phyloP scores from a whole-genome alignment of 805 yeast species.

The Scheffersomyces spartinae region DNA sequence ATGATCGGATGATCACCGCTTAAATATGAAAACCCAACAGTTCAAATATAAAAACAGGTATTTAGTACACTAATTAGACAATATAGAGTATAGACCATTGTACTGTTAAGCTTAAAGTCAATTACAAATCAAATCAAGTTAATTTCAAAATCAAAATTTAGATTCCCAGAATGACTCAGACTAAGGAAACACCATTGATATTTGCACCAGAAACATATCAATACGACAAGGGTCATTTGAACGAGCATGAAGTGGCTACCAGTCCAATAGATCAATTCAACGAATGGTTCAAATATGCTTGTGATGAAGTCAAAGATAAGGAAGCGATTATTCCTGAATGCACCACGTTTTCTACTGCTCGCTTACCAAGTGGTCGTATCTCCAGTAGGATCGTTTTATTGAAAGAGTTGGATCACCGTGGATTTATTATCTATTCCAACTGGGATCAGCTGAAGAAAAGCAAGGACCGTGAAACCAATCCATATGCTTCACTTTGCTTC shows the following conservation, averaged over 20 bases:
- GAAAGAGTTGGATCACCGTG: constrained; percentile 79
- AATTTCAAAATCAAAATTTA: too few relatives aligned
- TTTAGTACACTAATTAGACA: too few relatives aligned
- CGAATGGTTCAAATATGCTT: constrained; percentile 76
- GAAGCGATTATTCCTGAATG: constrained; percentile 71
- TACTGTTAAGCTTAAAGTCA: too few relatives aligned
- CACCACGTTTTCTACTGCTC: constrained; percentile 78
- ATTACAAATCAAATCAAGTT: too few relatives aligned
- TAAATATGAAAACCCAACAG: too few relatives aligned
- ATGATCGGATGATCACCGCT: too few relatives aligned
- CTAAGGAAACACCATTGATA: constrained; percentile 22
- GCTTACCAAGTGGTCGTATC: constrained; percentile 82
- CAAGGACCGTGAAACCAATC: constrained; percentile 57
- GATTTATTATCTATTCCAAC: constrained; percentile 82
- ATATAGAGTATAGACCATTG: too few relatives aligned
- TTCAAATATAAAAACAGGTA: too few relatives aligned
- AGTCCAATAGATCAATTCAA: constrained; percentile 74
- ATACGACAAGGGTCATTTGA: constrained; percentile 57
- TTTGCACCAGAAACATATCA: constrained; percentile 87
- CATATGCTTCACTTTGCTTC: constrained; percentile 73
- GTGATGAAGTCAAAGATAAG: constrained; percentile 19
- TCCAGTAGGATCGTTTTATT: constrained; percentile 75
- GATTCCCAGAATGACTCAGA: too few relatives aligned
- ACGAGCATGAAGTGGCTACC: constrained; percentile 36
- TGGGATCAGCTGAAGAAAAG: constrained; percentile 85